phyloP scores from a whole-genome alignment of 495 filamentous ascomycete genomes.

The Talaromyces ruber region DNA sequence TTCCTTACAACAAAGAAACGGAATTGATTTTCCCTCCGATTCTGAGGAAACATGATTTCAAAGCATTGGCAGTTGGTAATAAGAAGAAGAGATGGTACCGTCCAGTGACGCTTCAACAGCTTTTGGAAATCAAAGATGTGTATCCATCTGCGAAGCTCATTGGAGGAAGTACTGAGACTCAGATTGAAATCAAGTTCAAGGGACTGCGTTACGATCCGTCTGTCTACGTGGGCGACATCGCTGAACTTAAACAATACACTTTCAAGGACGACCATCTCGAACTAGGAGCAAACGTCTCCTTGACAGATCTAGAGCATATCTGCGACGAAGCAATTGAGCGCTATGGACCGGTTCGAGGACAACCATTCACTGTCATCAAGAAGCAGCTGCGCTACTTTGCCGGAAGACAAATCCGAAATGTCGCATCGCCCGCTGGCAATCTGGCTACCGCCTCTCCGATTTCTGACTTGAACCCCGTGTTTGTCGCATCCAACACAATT shows the following conservation, averaged over 20 bases:
- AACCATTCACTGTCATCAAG: constrained; percentile 46
- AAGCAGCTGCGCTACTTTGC: constrained; percentile 73
- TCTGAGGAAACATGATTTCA: constrained; percentile 72
- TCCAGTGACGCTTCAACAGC: constrained; percentile 76
- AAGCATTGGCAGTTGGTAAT: constrained; percentile 81
- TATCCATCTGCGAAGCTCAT: constrained; percentile 89
- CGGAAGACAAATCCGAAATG: constrained; percentile 91
- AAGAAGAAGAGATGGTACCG: constrained; percentile 92
- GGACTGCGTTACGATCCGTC: constrained; percentile 81
- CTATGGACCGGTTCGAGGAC: constrained; percentile 63
- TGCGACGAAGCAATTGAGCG: constrained; percentile 69
- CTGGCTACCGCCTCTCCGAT: constrained; percentile 93
- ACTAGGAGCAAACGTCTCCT: constrained; percentile 73
- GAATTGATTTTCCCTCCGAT: constrained; percentile 90
- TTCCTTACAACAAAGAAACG: constrained; percentile 85
- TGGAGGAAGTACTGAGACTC: constrained; percentile 91
- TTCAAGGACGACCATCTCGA: constrained; percentile 36
- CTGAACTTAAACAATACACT: constrained; percentile 71
- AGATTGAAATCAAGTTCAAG: constrained; percentile 98
- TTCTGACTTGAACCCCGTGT: constrained; percentile 91
- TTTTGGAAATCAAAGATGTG: constrained; percentile 81
- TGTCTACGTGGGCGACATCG: constrained; percentile 88
- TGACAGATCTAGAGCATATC: constrained; percentile 49
- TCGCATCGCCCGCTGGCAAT: constrained; percentile 93
- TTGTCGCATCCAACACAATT: constrained; percentile 77